Conservation (phyloP, 345 rosid genomes). For the Clausena lansium region DNA sequence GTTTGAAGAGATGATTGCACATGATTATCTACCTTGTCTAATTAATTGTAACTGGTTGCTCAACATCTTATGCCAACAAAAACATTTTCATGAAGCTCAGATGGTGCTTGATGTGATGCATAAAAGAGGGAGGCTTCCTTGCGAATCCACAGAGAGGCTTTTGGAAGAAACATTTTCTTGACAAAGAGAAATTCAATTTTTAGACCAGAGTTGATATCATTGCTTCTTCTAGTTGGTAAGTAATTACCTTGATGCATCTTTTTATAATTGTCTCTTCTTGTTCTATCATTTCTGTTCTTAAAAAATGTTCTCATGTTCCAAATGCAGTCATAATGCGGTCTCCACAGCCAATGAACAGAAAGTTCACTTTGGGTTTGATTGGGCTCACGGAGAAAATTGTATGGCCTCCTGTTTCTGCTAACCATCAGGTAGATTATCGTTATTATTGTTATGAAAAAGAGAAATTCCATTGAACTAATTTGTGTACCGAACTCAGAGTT, state of each 20-base stretch:
- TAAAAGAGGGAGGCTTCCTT: conserved; percentile 33
- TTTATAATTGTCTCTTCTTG: background rate
- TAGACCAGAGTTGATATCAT: conserved; percentile 12
- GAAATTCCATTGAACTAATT: background rate
- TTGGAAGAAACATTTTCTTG: conserved; percentile 14
- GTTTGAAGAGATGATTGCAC: conserved; percentile 55
- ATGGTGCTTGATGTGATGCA: conserved; percentile 34
- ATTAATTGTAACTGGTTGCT: conserved; percentile 38
- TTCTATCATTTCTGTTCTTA: background rate
- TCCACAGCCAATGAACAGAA: background rate
- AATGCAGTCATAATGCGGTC: background rate
- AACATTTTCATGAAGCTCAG: conserved; percentile 43
- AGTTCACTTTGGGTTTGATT: background rate
- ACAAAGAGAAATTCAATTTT: conserved; percentile 2
- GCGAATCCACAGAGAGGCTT: conserved; percentile 11
- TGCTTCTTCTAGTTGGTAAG: background rate
- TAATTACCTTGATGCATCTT: background rate
- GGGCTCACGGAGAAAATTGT: background rate
- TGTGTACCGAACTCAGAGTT: background rate
- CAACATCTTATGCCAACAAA: conserved; percentile 43
- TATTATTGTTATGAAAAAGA: background rate
- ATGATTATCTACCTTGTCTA: conserved; percentile 25
- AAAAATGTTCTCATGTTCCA: background rate
- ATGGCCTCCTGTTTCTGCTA: background rate
- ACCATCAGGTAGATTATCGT: background rate